Percentiles rank a stretch among this genome's conserved stretches.
Evolutionary conservation across 2,329 filamentous ascomycete genomes (phyloP).

Genomic region (Paracoccidioides brasiliensis): DNA sequence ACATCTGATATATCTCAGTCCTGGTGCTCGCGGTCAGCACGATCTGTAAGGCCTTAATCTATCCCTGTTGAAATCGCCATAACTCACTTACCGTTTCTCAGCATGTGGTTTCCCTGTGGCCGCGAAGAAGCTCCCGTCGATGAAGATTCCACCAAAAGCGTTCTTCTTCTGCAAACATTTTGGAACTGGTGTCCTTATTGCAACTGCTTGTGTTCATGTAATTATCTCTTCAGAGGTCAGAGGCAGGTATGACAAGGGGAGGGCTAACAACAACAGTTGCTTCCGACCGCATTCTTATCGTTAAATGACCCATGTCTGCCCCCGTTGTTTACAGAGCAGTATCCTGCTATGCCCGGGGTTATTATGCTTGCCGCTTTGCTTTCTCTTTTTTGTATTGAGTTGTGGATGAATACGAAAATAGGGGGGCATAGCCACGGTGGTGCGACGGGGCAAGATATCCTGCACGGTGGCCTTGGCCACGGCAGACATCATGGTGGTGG

Average conservation of each 20-base stretch:
- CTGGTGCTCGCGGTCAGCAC: slow-evolving; percentile 8
- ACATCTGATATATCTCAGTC: neutral
- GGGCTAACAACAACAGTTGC: slow-evolving; percentile 28
- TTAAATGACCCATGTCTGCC: slow-evolving; percentile 41
- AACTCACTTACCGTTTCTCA: neutral
- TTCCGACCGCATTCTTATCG: slow-evolving; percentile 46
- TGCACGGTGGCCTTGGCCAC: neutral
- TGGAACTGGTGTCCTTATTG: slow-evolving; percentile 29
- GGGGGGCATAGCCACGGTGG: slow-evolving; percentile 14
- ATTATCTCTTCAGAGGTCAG: slow-evolving; percentile 4
- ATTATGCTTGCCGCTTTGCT: slow-evolving; percentile 54
- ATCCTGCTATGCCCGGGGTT: slow-evolving; percentile 49
- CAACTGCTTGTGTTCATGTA: slow-evolving; percentile 30
- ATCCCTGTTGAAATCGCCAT: neutral
- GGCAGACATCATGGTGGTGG: neutral
- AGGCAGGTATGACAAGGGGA: neutral
- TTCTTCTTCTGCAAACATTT: slow-evolving; percentile 47
- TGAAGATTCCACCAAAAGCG: slow-evolving; percentile 18
- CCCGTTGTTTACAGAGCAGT: slow-evolving; percentile 46
- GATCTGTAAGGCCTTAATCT: slow-evolving; percentile 3
- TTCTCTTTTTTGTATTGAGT: slow-evolving; percentile 8
- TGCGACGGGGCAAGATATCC: slow-evolving; percentile 17
- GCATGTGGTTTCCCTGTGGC: slow-evolving; percentile 31
- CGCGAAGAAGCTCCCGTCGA: slow-evolving; percentile 24
- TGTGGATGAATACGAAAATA: slow-evolving; percentile 10